phyloP scores from a whole-genome alignment of 179 eudicot species.

The Actinidia arguta region DNA sequence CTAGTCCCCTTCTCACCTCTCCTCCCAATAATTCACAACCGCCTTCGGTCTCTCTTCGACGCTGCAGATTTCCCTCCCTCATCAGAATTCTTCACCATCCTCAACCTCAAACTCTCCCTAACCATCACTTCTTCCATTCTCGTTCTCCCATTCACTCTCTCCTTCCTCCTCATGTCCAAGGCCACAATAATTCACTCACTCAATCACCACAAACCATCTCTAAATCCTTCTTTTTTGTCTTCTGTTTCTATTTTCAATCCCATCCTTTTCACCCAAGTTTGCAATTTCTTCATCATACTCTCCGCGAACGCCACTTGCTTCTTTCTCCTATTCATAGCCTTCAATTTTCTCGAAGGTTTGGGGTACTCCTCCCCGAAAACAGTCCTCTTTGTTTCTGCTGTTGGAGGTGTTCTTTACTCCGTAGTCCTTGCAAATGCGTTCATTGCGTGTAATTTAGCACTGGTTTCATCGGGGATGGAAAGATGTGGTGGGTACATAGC shows the following conservation, averaged over 20 bases:
- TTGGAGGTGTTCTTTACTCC: conserved; percentile 61
- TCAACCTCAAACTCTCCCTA: conserved; percentile 73
- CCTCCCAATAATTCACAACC: conserved; percentile 38
- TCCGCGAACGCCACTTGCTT: neutral
- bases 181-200: conserved; percentile 50
- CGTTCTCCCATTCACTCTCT: conserved; percentile 61
- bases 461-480: conserved; percentile 51
- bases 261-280: no score
- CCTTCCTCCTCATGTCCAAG: conserved; percentile 74
- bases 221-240: no score
- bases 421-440: conserved; percentile 63
- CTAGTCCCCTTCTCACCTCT: conserved; percentile 33
- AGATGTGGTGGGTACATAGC: conserved; percentile 51
- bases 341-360: conserved; percentile 41
- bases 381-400: conserved; percentile 37
- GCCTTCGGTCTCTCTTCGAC: conserved; percentile 35
- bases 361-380: conserved; percentile 37
- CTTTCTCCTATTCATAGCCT: conserved; percentile 42
- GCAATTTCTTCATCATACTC: no score
- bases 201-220: conserved; percentile 10
- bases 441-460: conserved; percentile 56
- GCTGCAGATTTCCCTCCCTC: conserved; percentile 50
- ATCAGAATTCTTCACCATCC: conserved; percentile 45
- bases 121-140: conserved; percentile 52
- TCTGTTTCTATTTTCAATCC: no score